These are phyloP conservation scores for Wolfiporia cocos DNA, from an alignment of 1,284 basidiomycete species.

Conservation along the genomic window DNA sequence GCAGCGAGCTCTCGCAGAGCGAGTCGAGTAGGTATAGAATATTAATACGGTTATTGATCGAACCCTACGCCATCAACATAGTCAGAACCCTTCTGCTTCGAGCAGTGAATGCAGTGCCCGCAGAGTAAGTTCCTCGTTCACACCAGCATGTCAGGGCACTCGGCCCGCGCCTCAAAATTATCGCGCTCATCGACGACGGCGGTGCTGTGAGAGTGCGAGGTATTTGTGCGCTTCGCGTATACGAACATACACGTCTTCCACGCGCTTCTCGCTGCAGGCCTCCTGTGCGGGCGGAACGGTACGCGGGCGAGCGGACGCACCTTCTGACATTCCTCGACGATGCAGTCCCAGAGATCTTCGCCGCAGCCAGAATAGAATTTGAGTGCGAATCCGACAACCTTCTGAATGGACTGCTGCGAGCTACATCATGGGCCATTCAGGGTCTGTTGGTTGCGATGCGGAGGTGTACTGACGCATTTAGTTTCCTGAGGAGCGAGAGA, in stretches of 20 bases:
- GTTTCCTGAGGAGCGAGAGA: slow-evolving; percentile 60
- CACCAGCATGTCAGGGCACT: no score
- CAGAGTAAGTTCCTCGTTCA: no score
- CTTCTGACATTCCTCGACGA: slow-evolving; percentile 86
- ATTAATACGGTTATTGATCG: slow-evolving; percentile 88
- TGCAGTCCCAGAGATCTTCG: slow-evolving; percentile 93
- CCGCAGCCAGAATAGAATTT: slow-evolving; percentile 80
- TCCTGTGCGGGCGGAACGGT: not conserved
- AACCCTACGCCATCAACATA: slow-evolving; percentile 45
- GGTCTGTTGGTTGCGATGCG: slow-evolving; percentile 14
- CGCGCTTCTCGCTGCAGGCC: no score
- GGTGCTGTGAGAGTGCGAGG: no score
- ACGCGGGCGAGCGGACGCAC: slow-evolving; percentile 31
- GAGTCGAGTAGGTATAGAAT: slow-evolving; percentile 90
- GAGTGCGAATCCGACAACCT: slow-evolving; percentile 81
- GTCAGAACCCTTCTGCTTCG: no score
- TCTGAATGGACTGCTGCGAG: slow-evolving; percentile 87
- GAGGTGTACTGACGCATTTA: slow-evolving; percentile 68
- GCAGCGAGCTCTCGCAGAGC: slow-evolving; percentile 73
- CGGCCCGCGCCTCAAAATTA: no score
- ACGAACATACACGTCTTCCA: no score
- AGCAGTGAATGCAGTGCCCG: no score
- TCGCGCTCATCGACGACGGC: no score
- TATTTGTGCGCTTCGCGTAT: no score
- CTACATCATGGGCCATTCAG: slow-evolving; percentile 36